These are phyloP conservation scores for Auxenochlorella protothecoides DNA, from an alignment of 139 green algal genomes.

Conservation along the genomic window DNA sequence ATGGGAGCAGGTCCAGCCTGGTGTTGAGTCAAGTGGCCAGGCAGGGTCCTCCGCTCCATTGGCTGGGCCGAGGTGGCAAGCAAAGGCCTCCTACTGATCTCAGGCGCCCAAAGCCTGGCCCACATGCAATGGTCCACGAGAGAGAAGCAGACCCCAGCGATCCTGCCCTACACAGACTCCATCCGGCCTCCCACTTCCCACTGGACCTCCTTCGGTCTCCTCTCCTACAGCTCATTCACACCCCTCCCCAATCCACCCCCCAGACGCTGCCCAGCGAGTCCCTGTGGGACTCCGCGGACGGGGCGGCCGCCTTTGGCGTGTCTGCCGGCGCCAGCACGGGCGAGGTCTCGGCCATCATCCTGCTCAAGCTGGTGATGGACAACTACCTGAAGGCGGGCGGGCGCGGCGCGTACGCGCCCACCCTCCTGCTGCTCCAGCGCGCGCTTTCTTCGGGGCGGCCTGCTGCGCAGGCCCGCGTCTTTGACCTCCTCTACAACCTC, in stretches of 20 bases:
- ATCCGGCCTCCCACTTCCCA: conserved; percentile 1
- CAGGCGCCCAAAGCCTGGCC: too few relatives aligned
- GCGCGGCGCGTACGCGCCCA: conserved; percentile 34
- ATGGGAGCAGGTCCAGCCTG: too few relatives aligned
- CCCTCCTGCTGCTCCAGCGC: conserved; percentile 49
- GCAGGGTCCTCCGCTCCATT: too few relatives aligned
- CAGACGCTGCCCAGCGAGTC: background rate
- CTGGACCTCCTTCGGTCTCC: background rate
- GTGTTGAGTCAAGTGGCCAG: too few relatives aligned
- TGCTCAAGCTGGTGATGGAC: conserved; percentile 67
- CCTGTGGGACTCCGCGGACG: background rate
- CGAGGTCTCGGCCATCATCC: conserved; percentile 40
- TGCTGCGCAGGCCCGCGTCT: conserved; percentile 32
- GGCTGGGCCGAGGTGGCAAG: too few relatives aligned
- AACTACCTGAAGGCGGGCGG: conserved; percentile 40
- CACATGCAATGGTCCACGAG: too few relatives aligned
- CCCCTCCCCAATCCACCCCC: too few relatives aligned
- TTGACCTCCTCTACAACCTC: conserved; percentile 69
- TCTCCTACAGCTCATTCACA: too few relatives aligned
- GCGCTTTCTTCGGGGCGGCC: background rate
- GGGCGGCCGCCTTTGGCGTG: background rate
- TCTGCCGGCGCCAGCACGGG: background rate
- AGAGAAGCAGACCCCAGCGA: too few relatives aligned
- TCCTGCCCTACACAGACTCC: too few relatives aligned
- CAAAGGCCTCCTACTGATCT: too few relatives aligned